These are phyloP conservation scores for Salix arbutifolia DNA, from an alignment of 345 rosid genomes.

Conservation along the genomic window DNA sequence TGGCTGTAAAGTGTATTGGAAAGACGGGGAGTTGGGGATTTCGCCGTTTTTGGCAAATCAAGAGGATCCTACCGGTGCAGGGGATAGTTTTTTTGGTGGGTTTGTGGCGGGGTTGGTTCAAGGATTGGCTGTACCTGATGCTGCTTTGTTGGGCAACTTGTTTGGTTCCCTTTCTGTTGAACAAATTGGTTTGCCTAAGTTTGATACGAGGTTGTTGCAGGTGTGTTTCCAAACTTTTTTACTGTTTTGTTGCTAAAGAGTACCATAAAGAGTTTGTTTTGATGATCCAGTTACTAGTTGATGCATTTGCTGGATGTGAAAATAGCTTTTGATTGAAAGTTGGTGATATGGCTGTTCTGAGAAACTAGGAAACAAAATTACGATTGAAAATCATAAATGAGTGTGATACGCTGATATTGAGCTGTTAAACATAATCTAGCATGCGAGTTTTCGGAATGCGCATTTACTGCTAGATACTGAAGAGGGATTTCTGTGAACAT, in stretches of 20 bases:
- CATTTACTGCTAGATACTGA: neutral
- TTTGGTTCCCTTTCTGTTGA: conserved; percentile 90
- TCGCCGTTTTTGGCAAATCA: conserved; percentile 65
- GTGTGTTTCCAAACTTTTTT: conserved; percentile 30
- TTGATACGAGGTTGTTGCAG: conserved; percentile 60
- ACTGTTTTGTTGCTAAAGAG: neutral
- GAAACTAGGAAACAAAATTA: neutral
- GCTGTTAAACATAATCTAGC: neutral
- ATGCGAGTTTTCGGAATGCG: neutral
- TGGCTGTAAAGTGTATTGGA: conserved; percentile 62
- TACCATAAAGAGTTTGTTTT: neutral
- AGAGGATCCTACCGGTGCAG: conserved; percentile 98
- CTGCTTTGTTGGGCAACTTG: conserved; percentile 85
- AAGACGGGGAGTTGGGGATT: conserved; percentile 46
- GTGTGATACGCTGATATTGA: neutral
- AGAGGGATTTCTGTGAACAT: neutral
- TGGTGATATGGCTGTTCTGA: neutral
- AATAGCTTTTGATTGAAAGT: neutral
- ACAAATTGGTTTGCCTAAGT: conserved; percentile 81
- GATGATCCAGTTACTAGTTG: neutral
- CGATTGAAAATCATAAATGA: neutral
- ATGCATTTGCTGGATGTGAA: neutral
- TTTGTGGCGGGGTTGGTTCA: conserved; percentile 70
- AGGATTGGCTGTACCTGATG: conserved; percentile 77
- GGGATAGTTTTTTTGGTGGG: conserved; percentile 88